These are phyloP conservation scores for Debaryomyces hansenii DNA, from an alignment of 805 yeast species.

Conservation along the genomic window DNA sequence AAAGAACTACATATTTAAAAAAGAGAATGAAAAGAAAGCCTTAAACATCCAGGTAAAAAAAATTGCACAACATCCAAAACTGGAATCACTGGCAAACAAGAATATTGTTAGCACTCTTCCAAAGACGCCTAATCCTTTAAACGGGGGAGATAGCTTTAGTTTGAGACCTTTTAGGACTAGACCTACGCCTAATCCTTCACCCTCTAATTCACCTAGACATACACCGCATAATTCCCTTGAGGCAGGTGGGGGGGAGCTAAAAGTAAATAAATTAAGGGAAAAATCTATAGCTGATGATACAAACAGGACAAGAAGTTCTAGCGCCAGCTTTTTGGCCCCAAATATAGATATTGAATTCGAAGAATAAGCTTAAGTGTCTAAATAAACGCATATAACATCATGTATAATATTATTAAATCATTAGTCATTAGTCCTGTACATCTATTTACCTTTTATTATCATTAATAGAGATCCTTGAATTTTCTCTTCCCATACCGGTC, in stretches of 20 bases:
- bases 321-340: conserved; percentile 22
- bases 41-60: conserved; percentile 3
- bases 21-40: conserved; percentile 29
- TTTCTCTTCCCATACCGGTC: conserved; percentile 36
- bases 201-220: conserved; percentile 36
- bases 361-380: conserved; percentile 5
- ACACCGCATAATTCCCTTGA: conserved; percentile 14
- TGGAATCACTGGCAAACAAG: conserved; percentile 1
- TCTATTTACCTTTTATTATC: no score
- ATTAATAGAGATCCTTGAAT: background rate
- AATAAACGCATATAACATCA: background rate
- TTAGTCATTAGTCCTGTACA: no score
- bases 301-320: conserved; percentile 16
- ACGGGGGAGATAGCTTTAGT: conserved; percentile 28
- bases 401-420: background rate
- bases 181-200: conserved; percentile 41
- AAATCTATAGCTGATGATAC: conserved; percentile 6
- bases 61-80: conserved; percentile 2
- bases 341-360: conserved; percentile 30
- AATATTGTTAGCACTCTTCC: conserved; percentile 4
- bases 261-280: conserved; percentile 1
- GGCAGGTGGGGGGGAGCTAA: conserved; percentile 1
- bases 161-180: conserved; percentile 44
- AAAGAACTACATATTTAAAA: conserved; percentile 25
- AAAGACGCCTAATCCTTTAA: conserved; percentile 22